Base-by-base conservation (phyloP, 352 stramenopile genomes). In the Stramenopiles sp. region DNA sequence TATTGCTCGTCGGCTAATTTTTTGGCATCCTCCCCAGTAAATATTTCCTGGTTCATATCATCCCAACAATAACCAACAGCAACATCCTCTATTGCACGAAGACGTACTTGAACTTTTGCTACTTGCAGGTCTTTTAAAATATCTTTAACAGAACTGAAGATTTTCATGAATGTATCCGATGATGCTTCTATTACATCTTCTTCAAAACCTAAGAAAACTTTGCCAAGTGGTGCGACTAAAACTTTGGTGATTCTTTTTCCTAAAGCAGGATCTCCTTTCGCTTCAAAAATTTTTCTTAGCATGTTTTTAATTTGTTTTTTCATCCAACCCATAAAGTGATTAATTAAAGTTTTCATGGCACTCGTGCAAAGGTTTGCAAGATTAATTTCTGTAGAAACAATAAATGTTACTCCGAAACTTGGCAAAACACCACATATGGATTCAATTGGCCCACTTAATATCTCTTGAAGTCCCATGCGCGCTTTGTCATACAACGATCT, bases 301-400 rank as follows among this genome's bases (percentile, higher is more conserved):
- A 69, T 69, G 27, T 69, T 69, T 69, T 69, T 69, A 27, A 69
- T 69, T 69, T 69, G 53, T 69, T 69, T 69, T 69, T 69, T 69
- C 53, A 69, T 69, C 53, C 53, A 69, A 69, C 53, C 53, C 53
- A 69, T 69, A 69, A 23, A 69, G 53, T 69, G 20, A 27, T 69
- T 69, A 27, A 69, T 69, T 69, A 69, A 23, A 69, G 53, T 23
- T 20, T 20, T 27, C 27, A 69, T 69, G 53, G 53, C 53, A 69
- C 53, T 69, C 27, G 53, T 27, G 53, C 53, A 69, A 20, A 69
- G 27, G 20, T 69, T 27, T 20, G 53, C 20, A 20, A 69, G 20
- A 27, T 27, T 69, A 69, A 69, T 69, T n/a, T n/a, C n/a, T n/a
- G n/a, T n/a, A 27, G 20, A 23, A 69, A 69, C 53, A 20, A 69